phyloP scores from a whole-genome alignment of 1,139 yeast species.

The Hyphopichia buzzinii region DNA sequence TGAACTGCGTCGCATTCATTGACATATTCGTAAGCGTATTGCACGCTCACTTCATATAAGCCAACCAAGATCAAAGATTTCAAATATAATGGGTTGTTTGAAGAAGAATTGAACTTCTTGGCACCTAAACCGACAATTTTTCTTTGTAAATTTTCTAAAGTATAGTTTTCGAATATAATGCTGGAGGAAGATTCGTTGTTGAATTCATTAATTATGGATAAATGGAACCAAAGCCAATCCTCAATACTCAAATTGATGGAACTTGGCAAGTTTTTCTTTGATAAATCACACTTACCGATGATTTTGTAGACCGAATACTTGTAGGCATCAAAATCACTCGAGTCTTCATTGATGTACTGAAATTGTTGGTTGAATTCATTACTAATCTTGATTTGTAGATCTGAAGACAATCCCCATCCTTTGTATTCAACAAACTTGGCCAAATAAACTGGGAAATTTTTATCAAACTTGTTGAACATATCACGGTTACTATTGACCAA shows the following conservation, averaged over 20 bases:
- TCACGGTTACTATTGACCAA: slow-evolving; percentile 38
- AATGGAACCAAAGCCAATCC: slow-evolving; percentile 97
- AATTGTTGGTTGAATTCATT: slow-evolving; percentile 85
- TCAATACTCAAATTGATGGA: slow-evolving; percentile 76
- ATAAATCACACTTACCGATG: slow-evolving; percentile 85
- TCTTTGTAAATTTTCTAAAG: slow-evolving; percentile 71
- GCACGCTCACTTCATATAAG: slow-evolving; percentile 77
- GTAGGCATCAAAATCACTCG: slow-evolving; percentile 75
- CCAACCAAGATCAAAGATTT: slow-evolving; percentile 77
- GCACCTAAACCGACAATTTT: slow-evolving; percentile 73
- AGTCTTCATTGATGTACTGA: slow-evolving; percentile 54
- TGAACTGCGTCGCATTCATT: slow-evolving; percentile 90
- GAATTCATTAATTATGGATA: slow-evolving; percentile 66
- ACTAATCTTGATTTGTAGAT: slow-evolving; percentile 67
- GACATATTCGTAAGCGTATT: slow-evolving; percentile 57
- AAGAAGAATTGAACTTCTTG: slow-evolving; percentile 61
- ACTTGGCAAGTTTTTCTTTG: slow-evolving; percentile 72
- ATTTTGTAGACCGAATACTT: slow-evolving; percentile 88
- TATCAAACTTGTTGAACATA: slow-evolving; percentile 76
- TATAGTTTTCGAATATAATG: slow-evolving; percentile 69
- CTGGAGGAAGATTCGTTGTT: slow-evolving; percentile 33
- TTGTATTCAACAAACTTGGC: slow-evolving; percentile 67
- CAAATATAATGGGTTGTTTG: slow-evolving; percentile 71
- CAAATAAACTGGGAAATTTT: slow-evolving; percentile 77
- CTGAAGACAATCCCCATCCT: slow-evolving; percentile 54